phyloP scores from a whole-genome alignment of 2,329 filamentous ascomycete species.

The Lachnellula arida region DNA sequence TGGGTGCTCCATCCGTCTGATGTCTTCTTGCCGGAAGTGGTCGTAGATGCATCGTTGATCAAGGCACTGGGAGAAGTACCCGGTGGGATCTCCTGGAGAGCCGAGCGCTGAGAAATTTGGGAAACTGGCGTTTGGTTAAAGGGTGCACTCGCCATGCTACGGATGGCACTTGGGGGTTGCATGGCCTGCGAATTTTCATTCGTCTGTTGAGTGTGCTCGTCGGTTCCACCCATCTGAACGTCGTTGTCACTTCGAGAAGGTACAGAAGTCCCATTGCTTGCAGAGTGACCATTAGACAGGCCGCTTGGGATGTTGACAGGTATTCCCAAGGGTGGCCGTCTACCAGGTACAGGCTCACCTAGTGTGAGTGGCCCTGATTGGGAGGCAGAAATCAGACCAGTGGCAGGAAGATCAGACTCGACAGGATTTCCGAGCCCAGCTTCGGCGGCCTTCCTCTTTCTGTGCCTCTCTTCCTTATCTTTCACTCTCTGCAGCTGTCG shows the following conservation, averaged over 20 bases:
- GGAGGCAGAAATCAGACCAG: slow-evolving; percentile 36
- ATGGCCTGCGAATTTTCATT: slow-evolving; percentile 40
- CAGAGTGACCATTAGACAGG: slow-evolving; percentile 55
- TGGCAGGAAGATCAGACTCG: slow-evolving; percentile 44
- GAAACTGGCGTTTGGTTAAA: slow-evolving; percentile 39
- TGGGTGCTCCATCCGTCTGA: slow-evolving; percentile 66
- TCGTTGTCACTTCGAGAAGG: slow-evolving; percentile 45
- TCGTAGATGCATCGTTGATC: slow-evolving; percentile 85
- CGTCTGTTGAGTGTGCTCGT: slow-evolving; percentile 34
- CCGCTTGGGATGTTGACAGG: slow-evolving; percentile 46
- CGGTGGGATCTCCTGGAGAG: slow-evolving; percentile 51
- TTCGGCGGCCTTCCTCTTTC: slow-evolving; percentile 39
- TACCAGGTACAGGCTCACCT: slow-evolving; percentile 59
- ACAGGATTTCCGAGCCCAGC: slow-evolving; percentile 30
- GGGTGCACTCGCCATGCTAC: slow-evolving; percentile 38
- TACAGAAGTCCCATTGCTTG: slow-evolving; percentile 53
- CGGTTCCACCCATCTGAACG: slow-evolving; percentile 50
- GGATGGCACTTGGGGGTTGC: slow-evolving; percentile 44
- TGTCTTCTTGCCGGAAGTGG: slow-evolving; percentile 76
- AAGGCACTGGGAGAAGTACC: slow-evolving; percentile 55
- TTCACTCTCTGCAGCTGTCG: slow-evolving; percentile 63
- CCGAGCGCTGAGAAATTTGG: slow-evolving; percentile 56
- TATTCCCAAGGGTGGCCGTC: slow-evolving; percentile 25
- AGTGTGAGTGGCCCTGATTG: slow-evolving; percentile 51
- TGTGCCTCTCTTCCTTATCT: slow-evolving; percentile 54